Conservation (phyloP, 2,329 filamentous ascomycete species). For the Zymoseptoria pseudotritici region DNA sequence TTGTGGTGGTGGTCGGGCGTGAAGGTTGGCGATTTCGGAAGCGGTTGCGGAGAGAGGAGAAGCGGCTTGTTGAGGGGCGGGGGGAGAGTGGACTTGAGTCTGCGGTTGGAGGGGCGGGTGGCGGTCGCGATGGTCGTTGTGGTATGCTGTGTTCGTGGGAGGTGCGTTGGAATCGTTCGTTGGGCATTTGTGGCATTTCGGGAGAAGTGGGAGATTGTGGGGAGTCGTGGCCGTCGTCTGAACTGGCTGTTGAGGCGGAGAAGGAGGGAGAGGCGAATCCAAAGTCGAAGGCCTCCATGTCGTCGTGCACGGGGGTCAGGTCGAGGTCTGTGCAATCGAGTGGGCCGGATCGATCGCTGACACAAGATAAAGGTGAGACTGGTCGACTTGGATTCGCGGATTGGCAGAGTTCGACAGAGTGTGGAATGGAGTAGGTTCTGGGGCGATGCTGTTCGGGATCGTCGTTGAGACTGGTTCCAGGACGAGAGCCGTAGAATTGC, state of each 20-base stretch:
- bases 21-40: background rate
- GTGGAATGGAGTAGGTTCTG: conserved; percentile 14
- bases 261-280: conserved; percentile 25
- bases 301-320: conserved; percentile 5
- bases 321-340: conserved; percentile 4
- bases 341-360: conserved; percentile 2
- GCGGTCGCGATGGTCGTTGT: background rate
- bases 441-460: conserved; percentile 12
- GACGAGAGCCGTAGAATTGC: conserved; percentile 20
- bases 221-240: conserved; percentile 9
- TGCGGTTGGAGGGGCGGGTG: background rate
- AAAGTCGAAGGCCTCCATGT: conserved; percentile 14
- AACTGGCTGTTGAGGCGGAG: conserved; percentile 27
- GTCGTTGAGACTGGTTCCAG: conserved; percentile 9
- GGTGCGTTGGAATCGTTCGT: background rate
- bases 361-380: conserved; percentile 2
- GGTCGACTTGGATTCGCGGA: conserved; percentile 12
- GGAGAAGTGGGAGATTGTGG: background rate
- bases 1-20: background rate
- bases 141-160: background rate
- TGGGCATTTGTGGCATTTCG: background rate
- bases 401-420: conserved; percentile 7
- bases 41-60: conserved; percentile 14
- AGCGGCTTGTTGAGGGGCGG: conserved; percentile 19
- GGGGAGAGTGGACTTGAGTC: background rate